Evolutionary conservation across 257 asterid genomes (phyloP), one percentile per base, ranked within the genome.

Genomic region (Solanum tacnaense): DNA sequence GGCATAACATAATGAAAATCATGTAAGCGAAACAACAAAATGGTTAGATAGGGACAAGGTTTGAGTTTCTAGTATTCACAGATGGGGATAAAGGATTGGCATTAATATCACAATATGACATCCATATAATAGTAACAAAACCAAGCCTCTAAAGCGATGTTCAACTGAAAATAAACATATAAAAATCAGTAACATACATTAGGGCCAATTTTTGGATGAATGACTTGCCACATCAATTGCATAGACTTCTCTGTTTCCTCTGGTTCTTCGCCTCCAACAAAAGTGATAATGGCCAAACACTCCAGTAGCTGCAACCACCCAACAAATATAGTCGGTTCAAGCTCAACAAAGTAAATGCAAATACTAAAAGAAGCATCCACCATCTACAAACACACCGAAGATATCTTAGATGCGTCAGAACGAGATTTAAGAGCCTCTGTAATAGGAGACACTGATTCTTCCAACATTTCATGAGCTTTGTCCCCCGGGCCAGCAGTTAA

Each of bases 161-260:
- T 21, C 83, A 23, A 39, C 83, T 23, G 32, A 75, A 36, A 75
- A 75, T 36, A 75, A 75, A 36, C 83, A 73, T 18, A 32, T 36
- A 36, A 84, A 39, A 38, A 16, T 76, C 10, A 44, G 84, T 62
- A 25, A 86, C 99, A 65, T 94, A 97, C 99, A 92, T 95, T 97
- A 62, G 98, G 90, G 79, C 99, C 98, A 93, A 93, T 86, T 93
- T 97, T 97, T 6, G 98, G 98, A 89, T 94, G 97, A 90, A 95
- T 96, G 91, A 95, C 92, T 90, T 94, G 99, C 99, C 99, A 97
- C 97, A 95, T 92, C 85, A 95, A 86, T 87, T 96, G 98, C 99
- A 97, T 94, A 32, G 97, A 92, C 88, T 94, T 96, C 88, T 97
- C 98, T 6, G 96, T 95, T 76, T 94, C 92, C 76, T 95, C 99